phyloP scores from a whole-genome alignment of 768 basidiomycete species.

The Wakefieldia striispora region DNA sequence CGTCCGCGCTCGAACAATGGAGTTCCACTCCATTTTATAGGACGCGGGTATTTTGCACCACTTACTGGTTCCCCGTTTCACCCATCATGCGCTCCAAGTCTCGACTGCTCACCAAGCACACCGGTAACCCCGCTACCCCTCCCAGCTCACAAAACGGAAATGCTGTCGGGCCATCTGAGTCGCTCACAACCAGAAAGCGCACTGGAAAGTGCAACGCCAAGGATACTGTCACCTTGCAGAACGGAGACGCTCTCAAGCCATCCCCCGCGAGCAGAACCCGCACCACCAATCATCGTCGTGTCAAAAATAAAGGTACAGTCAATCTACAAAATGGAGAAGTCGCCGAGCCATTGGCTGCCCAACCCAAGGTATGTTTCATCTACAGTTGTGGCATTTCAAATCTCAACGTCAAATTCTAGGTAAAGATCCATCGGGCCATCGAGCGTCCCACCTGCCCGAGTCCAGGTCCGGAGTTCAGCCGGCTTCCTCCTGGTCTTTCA shows the following conservation, averaged over 20 bases:
- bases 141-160: too few species aligned
- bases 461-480: too few species aligned
- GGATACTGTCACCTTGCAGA: too few species aligned
- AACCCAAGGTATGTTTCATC: conserved; percentile 3
- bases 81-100: conserved; percentile 18
- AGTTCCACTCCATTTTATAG: neutral
- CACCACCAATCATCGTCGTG: neutral
- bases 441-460: too few species aligned
- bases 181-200: too few species aligned
- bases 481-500: conserved; percentile 29
- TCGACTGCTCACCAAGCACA: neutral
- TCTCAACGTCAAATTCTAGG: conserved; percentile 12
- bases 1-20: conserved; percentile 30
- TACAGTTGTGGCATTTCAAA: neutral
- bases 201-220: too few species aligned
- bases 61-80: neutral
- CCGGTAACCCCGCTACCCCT: neutral
- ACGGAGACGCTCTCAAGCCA: too few species aligned
- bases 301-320: neutral
- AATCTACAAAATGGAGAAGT: conserved; percentile 6
- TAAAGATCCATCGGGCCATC: too few species aligned
- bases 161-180: too few species aligned
- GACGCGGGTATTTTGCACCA: neutral
- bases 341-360: conserved; percentile 1
- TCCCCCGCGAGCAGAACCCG: too few species aligned